Evolutionary conservation across 2,329 filamentous ascomycete genomes (phyloP).

Genomic region (Trichoderma aggressivum): DNA sequence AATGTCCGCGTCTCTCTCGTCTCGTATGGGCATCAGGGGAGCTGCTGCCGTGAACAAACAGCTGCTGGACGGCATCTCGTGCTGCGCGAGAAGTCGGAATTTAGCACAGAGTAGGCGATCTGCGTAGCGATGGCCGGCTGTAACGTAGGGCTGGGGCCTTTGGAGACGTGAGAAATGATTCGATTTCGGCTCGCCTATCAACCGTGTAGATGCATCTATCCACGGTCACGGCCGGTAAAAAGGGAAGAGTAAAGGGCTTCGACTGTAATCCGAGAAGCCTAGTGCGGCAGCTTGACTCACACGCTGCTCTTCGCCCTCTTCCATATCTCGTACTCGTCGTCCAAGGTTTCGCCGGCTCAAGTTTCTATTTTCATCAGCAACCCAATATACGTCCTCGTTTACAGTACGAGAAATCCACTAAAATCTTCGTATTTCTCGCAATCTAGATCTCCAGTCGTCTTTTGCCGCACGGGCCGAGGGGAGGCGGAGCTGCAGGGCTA

Average conservation of each 20-base stretch:
- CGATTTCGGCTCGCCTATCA: neutral
- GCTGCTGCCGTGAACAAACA: neutral
- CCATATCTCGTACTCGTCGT: neutral
- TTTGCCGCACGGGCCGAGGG: slow-evolving; percentile 1
- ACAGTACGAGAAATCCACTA: neutral
- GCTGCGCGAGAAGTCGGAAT: neutral
- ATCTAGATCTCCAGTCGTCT: neutral
- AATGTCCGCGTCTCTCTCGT: neutral
- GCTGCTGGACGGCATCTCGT: neutral
- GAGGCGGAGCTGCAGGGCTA: neutral
- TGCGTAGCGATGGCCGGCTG: neutral
- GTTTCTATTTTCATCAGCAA: neutral
- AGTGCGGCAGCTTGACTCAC: neutral
- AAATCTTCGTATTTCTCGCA: neutral
- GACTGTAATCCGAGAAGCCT: neutral
- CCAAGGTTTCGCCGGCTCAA: neutral
- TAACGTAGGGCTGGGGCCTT: neutral
- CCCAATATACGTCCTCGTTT: neutral
- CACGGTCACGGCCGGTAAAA: neutral
- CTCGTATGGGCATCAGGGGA: neutral
- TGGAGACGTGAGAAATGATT: neutral
- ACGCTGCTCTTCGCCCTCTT: too few relatives aligned
- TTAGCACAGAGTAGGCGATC: neutral
- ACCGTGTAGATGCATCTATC: neutral
- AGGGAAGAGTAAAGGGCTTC: neutral